Percentiles rank a stretch among this genome's conserved stretches.
Conservation (phyloP, 2,329 filamentous ascomycete genomes). For the Microsporum audouinii region DNA sequence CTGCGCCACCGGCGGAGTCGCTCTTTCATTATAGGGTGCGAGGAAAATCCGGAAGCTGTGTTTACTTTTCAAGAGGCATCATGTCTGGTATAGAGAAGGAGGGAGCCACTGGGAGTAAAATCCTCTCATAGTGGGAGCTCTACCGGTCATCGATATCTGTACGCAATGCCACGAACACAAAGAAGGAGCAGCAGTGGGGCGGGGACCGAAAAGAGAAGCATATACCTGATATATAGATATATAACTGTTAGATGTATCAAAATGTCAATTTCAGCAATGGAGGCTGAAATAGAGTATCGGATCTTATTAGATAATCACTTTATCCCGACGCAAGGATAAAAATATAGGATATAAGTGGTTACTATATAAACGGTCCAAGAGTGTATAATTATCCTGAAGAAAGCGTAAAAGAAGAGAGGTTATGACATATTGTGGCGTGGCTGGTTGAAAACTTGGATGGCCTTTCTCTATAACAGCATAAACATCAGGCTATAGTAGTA, state of each 20-base stretch:
- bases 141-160: not conserved
- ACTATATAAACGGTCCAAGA: no score
- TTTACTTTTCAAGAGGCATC: not conserved
- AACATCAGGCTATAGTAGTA: no score
- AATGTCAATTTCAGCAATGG: not conserved
- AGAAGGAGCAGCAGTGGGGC: not conserved
- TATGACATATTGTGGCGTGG: not conserved
- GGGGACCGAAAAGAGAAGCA: not conserved
- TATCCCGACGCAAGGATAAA: not conserved
- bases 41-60: not conserved
- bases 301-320: conserved; percentile 1
- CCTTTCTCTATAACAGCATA: no score
- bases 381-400: not conserved
- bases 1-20: not conserved
- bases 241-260: not conserved
- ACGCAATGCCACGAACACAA: not conserved
- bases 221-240: not conserved
- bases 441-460: no score
- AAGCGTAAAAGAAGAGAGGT: not conserved
- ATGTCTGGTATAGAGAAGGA: not conserved
- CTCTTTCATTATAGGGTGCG: not conserved
- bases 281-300: not conserved
- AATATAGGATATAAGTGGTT: not conserved
- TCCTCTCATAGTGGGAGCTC: not conserved
- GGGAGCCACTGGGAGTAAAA: not conserved